A percentile compares a stretch with the other conserved stretches of the same genome.
These are phyloP conservation scores for Didymella sp. DNA, from an alignment of 2,329 filamentous ascomycete genomes.

Conservation along the genomic window DNA sequence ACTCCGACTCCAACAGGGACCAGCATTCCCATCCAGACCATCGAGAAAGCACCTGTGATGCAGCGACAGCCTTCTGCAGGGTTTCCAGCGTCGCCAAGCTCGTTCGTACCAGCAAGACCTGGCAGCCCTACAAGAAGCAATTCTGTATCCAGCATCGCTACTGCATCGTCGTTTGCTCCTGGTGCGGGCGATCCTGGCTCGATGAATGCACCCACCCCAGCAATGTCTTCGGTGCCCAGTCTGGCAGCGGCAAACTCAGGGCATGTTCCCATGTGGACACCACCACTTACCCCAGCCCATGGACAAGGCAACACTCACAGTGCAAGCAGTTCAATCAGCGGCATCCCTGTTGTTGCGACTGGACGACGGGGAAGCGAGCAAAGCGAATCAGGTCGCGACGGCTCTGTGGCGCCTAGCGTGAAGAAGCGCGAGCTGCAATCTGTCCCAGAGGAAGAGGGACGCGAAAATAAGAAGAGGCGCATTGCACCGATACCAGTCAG, in stretches of 20 bases:
- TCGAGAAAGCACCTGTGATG: slow-evolving; percentile 60
- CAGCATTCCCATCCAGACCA: slow-evolving; percentile 64
- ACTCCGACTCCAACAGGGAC: slow-evolving; percentile 72
- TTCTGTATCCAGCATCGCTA: slow-evolving; percentile 80
- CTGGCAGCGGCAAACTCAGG: slow-evolving; percentile 76
- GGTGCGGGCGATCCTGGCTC: slow-evolving; percentile 43
- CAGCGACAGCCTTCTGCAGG: slow-evolving; percentile 60
- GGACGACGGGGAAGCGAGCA: slow-evolving; percentile 44
- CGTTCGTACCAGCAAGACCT: slow-evolving; percentile 65
- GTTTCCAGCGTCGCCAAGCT: slow-evolving; percentile 63
- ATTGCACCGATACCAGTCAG: slow-evolving; percentile 56
- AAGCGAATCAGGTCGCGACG: slow-evolving; percentile 48
- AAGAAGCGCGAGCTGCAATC: slow-evolving; percentile 50
- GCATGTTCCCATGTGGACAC: slow-evolving; percentile 77
- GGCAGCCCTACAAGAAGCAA: slow-evolving; percentile 85
- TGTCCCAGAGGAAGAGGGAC: slow-evolving; percentile 46
- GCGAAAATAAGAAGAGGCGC: slow-evolving; percentile 54
- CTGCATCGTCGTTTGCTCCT: slow-evolving; percentile 61
- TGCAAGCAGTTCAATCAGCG: slow-evolving; percentile 61
- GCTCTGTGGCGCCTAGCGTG: slow-evolving; percentile 28
- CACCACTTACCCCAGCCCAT: slow-evolving; percentile 80
- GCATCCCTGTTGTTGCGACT: slow-evolving; percentile 49
- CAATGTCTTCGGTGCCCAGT: slow-evolving; percentile 76
- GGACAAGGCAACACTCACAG: slow-evolving; percentile 56
- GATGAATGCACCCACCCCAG: slow-evolving; percentile 79